These are phyloP conservation scores for Carex myosuroides DNA, from an alignment of 176 grass and related monocot genomes.

Conservation along the genomic window DNA sequence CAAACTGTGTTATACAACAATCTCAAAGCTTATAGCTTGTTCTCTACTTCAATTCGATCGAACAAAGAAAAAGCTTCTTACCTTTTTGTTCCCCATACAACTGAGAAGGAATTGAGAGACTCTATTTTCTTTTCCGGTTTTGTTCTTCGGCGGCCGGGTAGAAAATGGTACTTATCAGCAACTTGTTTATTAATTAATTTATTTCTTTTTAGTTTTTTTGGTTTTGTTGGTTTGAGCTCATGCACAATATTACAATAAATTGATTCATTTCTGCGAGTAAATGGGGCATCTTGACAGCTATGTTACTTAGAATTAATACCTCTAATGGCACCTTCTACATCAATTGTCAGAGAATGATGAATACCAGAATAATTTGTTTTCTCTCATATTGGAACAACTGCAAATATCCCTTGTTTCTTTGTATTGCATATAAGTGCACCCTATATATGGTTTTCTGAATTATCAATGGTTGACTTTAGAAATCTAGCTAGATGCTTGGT, in stretches of 20 bases:
- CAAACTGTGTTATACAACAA: neutral
- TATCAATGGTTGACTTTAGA: neutral
- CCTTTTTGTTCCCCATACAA: neutral
- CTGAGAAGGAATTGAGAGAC: neutral
- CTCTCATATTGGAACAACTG: neutral
- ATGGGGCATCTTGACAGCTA: neutral
- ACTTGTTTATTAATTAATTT: neutral
- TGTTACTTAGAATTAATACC: neutral
- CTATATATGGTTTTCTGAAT: neutral
- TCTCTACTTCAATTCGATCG: neutral
- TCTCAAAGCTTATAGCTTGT: neutral
- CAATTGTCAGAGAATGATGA: neutral
- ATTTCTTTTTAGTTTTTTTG: neutral
- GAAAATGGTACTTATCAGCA: conserved; percentile 10
- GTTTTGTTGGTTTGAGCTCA: neutral
- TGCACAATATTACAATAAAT: neutral
- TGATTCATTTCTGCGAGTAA: neutral
- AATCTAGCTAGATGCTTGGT: neutral
- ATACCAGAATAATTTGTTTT: neutral
- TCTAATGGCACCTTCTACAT: neutral
- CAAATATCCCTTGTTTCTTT: neutral
- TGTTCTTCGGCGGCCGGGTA: neutral
- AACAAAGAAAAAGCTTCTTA: neutral
- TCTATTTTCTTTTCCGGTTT: neutral
- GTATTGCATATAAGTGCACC: neutral